A percentile compares a stretch with the other conserved stretches of the same genome.
Evolutionary conservation across 176 grass and related monocot species (phyloP).

Genomic region (Oryza glaberrima): DNA sequence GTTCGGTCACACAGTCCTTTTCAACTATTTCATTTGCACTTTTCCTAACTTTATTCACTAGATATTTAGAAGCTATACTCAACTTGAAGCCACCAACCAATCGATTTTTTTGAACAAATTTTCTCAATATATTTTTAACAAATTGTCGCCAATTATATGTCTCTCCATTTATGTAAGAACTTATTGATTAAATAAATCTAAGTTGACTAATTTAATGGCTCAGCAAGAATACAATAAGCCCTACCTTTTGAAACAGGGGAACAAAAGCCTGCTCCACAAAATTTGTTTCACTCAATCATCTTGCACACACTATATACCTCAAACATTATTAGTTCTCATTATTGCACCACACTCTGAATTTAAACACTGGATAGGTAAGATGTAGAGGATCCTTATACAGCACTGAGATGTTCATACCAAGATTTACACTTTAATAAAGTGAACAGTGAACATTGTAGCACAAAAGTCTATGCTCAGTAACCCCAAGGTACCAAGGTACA

Average conservation of each 20-base stretch:
- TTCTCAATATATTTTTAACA: not conserved
- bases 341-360: not conserved
- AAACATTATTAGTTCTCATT: not conserved
- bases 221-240: too few species aligned
- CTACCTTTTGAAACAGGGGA: not conserved
- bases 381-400: not conserved
- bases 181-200: not conserved
- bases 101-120: not conserved
- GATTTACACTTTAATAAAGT: too few species aligned
- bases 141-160: not conserved
- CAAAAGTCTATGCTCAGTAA: not conserved
- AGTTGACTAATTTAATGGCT: too few species aligned
- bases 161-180: not conserved
- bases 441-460: not conserved
- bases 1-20: not conserved
- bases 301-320: not conserved
- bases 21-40: not conserved
- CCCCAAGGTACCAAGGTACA: not conserved
- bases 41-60: not conserved
- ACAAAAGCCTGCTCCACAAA: not conserved
- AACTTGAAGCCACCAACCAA: not conserved
- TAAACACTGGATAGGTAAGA: not conserved
- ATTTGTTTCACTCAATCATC: not conserved
- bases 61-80: not conserved
- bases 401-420: too few species aligned